Evolutionary conservation across 805 yeast genomes (phyloP).

Genomic region (Teunomyces stri): DNA sequence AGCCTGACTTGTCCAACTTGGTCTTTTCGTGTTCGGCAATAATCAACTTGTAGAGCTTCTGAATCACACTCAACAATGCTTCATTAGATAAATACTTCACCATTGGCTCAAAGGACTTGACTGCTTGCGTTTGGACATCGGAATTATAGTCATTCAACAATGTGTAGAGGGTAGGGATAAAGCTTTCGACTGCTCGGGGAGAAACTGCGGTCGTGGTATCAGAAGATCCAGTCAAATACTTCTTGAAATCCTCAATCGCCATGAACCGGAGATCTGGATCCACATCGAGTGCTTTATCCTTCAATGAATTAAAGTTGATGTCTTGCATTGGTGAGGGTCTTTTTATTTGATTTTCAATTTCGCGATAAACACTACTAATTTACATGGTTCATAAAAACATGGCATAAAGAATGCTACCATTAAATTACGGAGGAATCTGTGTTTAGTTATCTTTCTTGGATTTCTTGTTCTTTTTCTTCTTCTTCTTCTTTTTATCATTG

Average conservation of each 20-base stretch:
- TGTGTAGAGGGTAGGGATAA: slow-evolving; percentile 40
- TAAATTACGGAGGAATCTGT: too few relatives aligned
- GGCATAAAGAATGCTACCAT: not conserved
- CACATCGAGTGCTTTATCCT: slow-evolving; percentile 54
- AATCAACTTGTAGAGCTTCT: slow-evolving; percentile 23
- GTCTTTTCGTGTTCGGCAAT: slow-evolving; percentile 16
- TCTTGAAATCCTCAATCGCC: slow-evolving; percentile 75
- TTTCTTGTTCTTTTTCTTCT: slow-evolving; percentile 6
- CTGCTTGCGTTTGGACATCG: slow-evolving; percentile 74
- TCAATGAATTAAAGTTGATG: slow-evolving; percentile 28
- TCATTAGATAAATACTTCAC: slow-evolving; percentile 36
- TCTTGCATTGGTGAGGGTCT: slow-evolving; percentile 16
- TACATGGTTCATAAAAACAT: not conserved
- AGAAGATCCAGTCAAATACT: slow-evolving; percentile 30
- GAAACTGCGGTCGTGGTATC: slow-evolving; percentile 6
- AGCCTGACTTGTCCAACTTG: slow-evolving; percentile 12
- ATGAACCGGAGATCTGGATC: slow-evolving; percentile 83
- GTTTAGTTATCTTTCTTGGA: not conserved
- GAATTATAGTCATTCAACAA: slow-evolving; percentile 59
- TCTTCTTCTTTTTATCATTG: slow-evolving; percentile 8
- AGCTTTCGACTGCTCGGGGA: slow-evolving; percentile 8
- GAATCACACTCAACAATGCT: slow-evolving; percentile 28
- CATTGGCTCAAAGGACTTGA: slow-evolving; percentile 52
- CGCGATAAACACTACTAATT: not conserved
- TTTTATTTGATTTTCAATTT: not conserved